These are phyloP conservation scores for Phytophthora aleatoria DNA, from an alignment of 352 stramenopile genomes.

Conservation along the genomic window DNA sequence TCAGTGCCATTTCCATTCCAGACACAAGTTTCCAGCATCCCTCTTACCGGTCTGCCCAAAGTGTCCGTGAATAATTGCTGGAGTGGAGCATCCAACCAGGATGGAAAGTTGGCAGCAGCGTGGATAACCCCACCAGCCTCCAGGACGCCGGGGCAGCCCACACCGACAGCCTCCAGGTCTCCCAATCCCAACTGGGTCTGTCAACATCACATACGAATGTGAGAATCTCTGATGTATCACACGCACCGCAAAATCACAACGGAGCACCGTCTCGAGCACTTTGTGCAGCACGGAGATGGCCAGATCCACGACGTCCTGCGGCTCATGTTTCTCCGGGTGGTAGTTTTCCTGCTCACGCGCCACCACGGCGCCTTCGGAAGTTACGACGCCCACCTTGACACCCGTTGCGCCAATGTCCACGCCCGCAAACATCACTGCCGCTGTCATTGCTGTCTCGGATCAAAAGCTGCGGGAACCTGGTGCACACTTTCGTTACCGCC, in stretches of 20 bases:
- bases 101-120: constrained; percentile 72
- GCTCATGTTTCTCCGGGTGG: constrained; percentile 40
- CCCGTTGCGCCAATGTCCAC: constrained; percentile 79
- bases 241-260: not conserved
- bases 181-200: constrained; percentile 38
- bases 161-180: constrained; percentile 53
- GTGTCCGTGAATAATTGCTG: constrained; percentile 52
- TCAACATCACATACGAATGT: constrained; percentile 5
- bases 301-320: constrained; percentile 59
- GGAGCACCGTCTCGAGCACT: constrained; percentile 46
- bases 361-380: constrained; percentile 48
- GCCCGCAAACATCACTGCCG: constrained; percentile 47
- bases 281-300: constrained; percentile 45
- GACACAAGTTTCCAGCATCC: not conserved
- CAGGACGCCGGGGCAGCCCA: constrained; percentile 71
- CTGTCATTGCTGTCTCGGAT: constrained; percentile 18
- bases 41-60: constrained; percentile 38
- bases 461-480: not conserved
- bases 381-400: constrained; percentile 78
- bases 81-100: constrained; percentile 68
- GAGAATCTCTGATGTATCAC: not conserved
- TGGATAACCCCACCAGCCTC: constrained; percentile 54
- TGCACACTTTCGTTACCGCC: not conserved
- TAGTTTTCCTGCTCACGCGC: constrained; percentile 54
- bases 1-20: not conserved